These are phyloP conservation scores for Marasmius oreades DNA, from an alignment of 1,284 basidiomycete species.

Conservation along the genomic window DNA sequence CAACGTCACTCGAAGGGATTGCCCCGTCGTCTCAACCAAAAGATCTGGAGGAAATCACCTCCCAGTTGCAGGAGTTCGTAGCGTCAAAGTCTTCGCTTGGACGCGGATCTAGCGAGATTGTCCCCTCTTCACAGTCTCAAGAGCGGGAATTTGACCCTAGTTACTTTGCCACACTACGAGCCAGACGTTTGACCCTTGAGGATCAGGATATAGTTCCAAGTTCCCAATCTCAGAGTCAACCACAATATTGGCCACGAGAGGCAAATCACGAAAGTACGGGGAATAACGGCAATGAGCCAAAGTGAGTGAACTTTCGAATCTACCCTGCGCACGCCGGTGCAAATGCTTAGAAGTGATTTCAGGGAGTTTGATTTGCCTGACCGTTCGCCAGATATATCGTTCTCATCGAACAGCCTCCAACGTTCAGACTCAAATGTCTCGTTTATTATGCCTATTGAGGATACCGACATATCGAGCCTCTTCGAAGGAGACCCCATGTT, in stretches of 20 bases:
- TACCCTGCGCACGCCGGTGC: not conserved
- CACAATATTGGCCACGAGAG: not conserved
- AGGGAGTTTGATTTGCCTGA: not conserved
- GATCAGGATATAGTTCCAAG: slow-evolving; percentile 21
- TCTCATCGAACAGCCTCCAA: not conserved
- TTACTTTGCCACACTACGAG: not conserved
- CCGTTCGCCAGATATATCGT: not conserved
- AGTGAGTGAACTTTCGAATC: too few species aligned
- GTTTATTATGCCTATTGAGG: slow-evolving; percentile 5
- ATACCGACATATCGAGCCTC: slow-evolving; percentile 2
- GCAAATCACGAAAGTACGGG: not conserved
- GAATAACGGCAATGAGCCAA: not conserved
- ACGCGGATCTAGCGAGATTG: not conserved
- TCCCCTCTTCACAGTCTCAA: slow-evolving; percentile 12
- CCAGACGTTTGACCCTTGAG: not conserved
- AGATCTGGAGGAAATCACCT: slow-evolving; percentile 4
- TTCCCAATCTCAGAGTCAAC: slow-evolving; percentile 24
- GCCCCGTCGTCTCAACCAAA: slow-evolving; percentile 19
- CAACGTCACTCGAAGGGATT: not conserved
- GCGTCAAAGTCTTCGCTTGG: not conserved
- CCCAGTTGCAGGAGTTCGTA: not conserved
- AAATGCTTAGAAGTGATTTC: not conserved
- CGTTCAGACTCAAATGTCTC: slow-evolving; percentile 5
- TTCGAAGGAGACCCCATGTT: slow-evolving; percentile 1
- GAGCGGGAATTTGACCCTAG: slow-evolving; percentile 18